Base-by-base conservation (phyloP, 2,329 filamentous ascomycete species). In the Cryphonectria nitschkei region DNA sequence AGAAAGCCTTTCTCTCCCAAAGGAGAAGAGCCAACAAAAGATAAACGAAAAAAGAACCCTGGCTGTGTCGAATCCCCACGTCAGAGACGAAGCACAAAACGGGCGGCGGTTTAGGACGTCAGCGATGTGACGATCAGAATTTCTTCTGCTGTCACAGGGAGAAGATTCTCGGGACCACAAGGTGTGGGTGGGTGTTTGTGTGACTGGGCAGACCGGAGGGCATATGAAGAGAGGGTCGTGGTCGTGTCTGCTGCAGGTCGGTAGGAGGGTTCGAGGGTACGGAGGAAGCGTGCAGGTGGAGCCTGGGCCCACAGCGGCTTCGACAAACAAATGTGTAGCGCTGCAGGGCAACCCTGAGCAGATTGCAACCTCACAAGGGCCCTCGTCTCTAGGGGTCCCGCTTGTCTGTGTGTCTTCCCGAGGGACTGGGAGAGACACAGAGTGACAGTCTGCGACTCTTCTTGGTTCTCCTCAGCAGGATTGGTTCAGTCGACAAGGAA, bases 121-220 rank as follows among this genome's bases (percentile, higher is more conserved):
- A 61, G 58, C 58, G 58, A 61, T 16, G 70, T 65, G 70, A 70
- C 64, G 70, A 72, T 72, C 70, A 62, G 70, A 72, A 72, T 72
- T 50, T 72, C 70, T 54, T 60, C 62, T 41, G 67, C 6, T 61
- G 11, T 67, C 56, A 43, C 37, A 69, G 46, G 68, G 67, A 43
- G n/a, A 39, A 54, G 41, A 19, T 29, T 29, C 56, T 7, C 61
- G 70, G 37, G n/a, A 43, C 37, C 26, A 50, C 46, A 52, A 43
- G 32, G 60, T 70, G 69, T 50, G 46, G 46, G 46, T 50, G 46
- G 22, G 46, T 22, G 46, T n/a, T 19, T 50, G 46, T 66, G 43
- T 58, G 41, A 60, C 26, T 58, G 54, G 26, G 29, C 54, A 58
- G 54, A 11, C 46, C 19, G 7, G 46, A 50, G 43, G 43, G 9